Conservation (phyloP, 345 rosid genomes). For the Citrus medica region DNA sequence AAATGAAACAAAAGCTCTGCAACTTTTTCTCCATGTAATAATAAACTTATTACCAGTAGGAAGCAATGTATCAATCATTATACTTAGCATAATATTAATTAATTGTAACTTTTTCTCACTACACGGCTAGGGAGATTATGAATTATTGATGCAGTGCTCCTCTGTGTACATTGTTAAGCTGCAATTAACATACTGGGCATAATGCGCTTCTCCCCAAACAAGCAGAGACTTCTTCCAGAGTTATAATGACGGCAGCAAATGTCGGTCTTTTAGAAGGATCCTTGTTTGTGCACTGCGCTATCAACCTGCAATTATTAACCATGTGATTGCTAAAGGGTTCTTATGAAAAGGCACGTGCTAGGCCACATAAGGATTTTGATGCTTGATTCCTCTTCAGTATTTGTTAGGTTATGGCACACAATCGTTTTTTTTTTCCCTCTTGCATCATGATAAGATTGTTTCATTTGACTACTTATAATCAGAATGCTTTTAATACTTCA, state of each 20-base stretch:
- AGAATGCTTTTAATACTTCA: background rate
- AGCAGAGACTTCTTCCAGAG: constrained; percentile 40
- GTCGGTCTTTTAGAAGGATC: constrained; percentile 23
- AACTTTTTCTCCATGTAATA: background rate
- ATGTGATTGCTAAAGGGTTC: background rate
- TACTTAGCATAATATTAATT: background rate
- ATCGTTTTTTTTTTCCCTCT: background rate
- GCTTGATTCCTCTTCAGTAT: background rate
- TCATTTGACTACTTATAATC: background rate
- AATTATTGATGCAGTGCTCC: background rate
- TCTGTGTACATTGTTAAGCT: background rate
- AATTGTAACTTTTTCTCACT: background rate
- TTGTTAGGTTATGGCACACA: background rate
- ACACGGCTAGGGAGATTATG: background rate
- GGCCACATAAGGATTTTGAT: background rate
- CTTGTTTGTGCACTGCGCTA: constrained; percentile 32
- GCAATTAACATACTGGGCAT: constrained; percentile 27
- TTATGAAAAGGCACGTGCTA: background rate
- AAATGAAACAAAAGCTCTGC: background rate
- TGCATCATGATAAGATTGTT: background rate
- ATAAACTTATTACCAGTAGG: background rate
- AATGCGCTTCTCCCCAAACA: constrained; percentile 7
- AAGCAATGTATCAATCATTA: background rate
- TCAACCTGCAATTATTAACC: constrained; percentile 27
- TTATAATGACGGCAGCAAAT: constrained; percentile 28